Evolutionary conservation across 306 rosid genomes (phyloP).

Genomic region (Acacia melanoxylon): DNA sequence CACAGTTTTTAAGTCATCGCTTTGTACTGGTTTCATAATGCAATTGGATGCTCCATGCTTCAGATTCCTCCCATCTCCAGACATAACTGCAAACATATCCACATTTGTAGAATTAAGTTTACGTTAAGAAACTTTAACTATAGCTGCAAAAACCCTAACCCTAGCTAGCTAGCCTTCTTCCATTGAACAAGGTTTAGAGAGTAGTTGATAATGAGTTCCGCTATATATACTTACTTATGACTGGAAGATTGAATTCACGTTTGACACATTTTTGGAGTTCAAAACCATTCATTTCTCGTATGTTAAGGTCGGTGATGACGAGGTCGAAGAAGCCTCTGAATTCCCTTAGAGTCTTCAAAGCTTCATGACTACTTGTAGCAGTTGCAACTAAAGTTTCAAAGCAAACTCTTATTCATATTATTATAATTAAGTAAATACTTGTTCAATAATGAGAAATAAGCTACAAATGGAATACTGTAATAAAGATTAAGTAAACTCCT

Average conservation of each 20-base stretch:
- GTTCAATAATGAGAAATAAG: background rate
- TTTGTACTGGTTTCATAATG: constrained; percentile 54
- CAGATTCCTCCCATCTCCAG: constrained; percentile 44
- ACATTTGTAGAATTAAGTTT: no score
- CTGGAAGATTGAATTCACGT: constrained; percentile 58
- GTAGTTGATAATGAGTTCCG: background rate
- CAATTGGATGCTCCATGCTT: constrained; percentile 44
- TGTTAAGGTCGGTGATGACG: constrained; percentile 56
- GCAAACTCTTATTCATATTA: no score
- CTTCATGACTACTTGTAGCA: constrained; percentile 43
- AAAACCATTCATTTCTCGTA: constrained; percentile 62
- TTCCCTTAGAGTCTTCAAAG: constrained; percentile 56
- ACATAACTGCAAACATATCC: constrained; percentile 56
- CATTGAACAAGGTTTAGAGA: background rate
- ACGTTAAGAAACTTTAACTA: no score
- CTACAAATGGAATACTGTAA: no score
- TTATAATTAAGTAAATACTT: background rate
- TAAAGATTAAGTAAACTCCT: no score
- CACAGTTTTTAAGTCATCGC: constrained; percentile 47
- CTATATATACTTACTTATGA: constrained; percentile 50
- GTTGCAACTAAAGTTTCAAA: constrained; percentile 48
- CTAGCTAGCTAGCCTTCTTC: background rate
- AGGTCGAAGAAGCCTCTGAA: constrained; percentile 45
- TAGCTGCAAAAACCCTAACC: background rate
- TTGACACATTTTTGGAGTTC: constrained; percentile 51